Evolutionary conservation across 169 alveolate species (phyloP), one percentile per base, ranked within the genome.

Genomic region (Eimeria praecox): DNA sequence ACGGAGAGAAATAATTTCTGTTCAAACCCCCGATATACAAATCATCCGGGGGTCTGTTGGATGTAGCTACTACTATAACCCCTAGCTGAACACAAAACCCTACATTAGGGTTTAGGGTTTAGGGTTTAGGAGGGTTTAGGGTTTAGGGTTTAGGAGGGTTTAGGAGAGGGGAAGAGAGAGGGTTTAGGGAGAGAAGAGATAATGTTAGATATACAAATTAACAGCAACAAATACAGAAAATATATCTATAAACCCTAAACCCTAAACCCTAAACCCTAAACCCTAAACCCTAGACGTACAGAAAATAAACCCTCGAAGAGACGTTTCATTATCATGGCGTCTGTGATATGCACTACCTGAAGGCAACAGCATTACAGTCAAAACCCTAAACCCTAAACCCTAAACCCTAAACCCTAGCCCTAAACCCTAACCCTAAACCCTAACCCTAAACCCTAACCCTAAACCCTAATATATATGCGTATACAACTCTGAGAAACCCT

Each of bases 31-130:
- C 97, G 44, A 93, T 78, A 89, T 98, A 98, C 10, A 98, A 96
- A 24, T 98, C 99, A 35, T 97, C 97, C 38, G 99, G 99, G 38
- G 99, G 98, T 78, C 99, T 95, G 80, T 98, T 98, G 10, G 98
- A 97, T 5, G 99, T 98, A 33, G 98, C 97, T 6, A 98, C 94
- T 20, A 98, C 95, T 0, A 97, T 44, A 0, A 56, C 96, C 22
- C 98, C 97, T 18, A 95, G 93, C 86, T 97, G 94, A 12, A 92
- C 95, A 14, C 54, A 40, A 42, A 66, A 54, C 59, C 33, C n/a
- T n/a, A n/a, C n/a, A n/a, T n/a, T n/a, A n/a, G n/a, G n/a, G n/a
- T n/a, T n/a, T n/a, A n/a, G n/a, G n/a, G n/a, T n/a, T n/a, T n/a
- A n/a, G n/a, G n/a, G n/a, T n/a, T n/a, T n/a, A n/a, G n/a, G n/a